Conservation (phyloP, 106 monocot species). For the Phalaenopsis aphrodite region DNA sequence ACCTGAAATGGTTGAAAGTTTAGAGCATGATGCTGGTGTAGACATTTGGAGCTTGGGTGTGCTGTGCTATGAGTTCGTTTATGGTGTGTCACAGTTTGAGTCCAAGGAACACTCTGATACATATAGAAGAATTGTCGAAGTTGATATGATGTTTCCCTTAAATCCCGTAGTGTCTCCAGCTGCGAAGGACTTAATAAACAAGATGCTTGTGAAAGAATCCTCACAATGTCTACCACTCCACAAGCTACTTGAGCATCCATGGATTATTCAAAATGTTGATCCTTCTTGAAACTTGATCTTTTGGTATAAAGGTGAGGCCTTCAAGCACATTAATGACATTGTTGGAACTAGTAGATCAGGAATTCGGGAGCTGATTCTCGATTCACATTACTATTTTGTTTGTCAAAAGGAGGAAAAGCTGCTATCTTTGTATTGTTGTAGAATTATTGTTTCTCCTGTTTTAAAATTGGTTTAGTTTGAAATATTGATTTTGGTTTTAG, state of each 20-base stretch:
- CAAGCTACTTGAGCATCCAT: conserved; percentile 91
- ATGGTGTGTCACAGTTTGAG: conserved; percentile 90
- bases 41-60: conserved; percentile 98
- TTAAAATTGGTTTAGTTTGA: too few species aligned
- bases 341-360: too few species aligned
- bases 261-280: conserved; percentile 92
- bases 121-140: conserved; percentile 91
- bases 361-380: too few species aligned
- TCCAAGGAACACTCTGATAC: conserved; percentile 97
- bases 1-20: conserved; percentile 98
- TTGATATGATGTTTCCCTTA: conserved; percentile 79
- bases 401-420: too few species aligned
- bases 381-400: too few species aligned
- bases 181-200: conserved; percentile 86
- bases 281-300: conserved; percentile 33
- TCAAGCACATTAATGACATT: too few species aligned
- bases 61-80: conserved; percentile 91
- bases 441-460: too few species aligned
- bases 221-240: conserved; percentile 72
- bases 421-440: too few species aligned
- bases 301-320: too few species aligned
- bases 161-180: conserved; percentile 68
- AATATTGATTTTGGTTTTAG: too few species aligned
- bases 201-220: conserved; percentile 93
- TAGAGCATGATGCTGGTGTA: conserved; percentile 87